Evolutionary conservation across 2,329 filamentous ascomycete genomes (phyloP).

Genomic region (Acephala macrosclerotiorum): DNA sequence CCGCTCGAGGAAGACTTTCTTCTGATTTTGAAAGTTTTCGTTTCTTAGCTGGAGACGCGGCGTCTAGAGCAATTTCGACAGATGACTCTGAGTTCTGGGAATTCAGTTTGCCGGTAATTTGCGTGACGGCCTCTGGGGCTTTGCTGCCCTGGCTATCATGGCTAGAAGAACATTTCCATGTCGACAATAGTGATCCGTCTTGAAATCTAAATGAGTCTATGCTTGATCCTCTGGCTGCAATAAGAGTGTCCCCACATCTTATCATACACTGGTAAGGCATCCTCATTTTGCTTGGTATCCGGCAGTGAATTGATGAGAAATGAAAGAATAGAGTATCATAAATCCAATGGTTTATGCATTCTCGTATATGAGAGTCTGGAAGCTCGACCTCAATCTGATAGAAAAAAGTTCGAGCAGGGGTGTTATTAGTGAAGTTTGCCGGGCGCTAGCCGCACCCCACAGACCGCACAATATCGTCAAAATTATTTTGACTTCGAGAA

Average conservation of each 20-base stretch:
- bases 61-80: constrained; percentile 22
- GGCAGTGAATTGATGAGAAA: too few relatives aligned
- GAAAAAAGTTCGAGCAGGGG: constrained; percentile 5
- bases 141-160: constrained; percentile 19
- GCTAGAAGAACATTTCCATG: constrained; percentile 40
- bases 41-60: constrained; percentile 41
- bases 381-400: neutral
- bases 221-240: constrained; percentile 76
- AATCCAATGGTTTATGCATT: neutral
- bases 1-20: constrained; percentile 10
- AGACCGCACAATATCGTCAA: constrained; percentile 15
- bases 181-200: constrained; percentile 64
- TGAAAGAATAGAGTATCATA: neutral
- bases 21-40: constrained; percentile 39
- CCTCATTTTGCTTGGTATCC: constrained; percentile 45
- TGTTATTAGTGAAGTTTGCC: neutral
- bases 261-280: constrained; percentile 72
- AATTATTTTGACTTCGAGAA: constrained; percentile 1
- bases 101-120: constrained; percentile 11
- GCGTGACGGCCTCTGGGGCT: neutral
- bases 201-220: constrained; percentile 71
- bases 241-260: constrained; percentile 62
- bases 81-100: constrained; percentile 20
- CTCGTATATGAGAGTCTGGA: neutral
- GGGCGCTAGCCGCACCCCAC: constrained; percentile 9